Conservation (phyloP, 108 stramenopile species). For the Fragilaria radians region DNA sequence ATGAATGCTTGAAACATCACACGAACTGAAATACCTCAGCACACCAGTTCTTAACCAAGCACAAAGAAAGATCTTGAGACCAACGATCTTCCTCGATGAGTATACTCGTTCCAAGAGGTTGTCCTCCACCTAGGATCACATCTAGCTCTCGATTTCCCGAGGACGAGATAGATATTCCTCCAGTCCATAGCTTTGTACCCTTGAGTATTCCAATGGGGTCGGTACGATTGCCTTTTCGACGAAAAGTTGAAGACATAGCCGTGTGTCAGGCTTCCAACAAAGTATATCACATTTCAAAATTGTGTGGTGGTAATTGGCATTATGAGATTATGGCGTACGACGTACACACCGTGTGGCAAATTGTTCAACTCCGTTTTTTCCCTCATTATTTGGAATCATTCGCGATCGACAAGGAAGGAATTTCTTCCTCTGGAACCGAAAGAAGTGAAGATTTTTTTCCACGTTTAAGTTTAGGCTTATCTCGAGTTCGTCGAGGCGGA, state of each 20-base stretch:
- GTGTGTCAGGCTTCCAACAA: too few species aligned
- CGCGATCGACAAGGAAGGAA: too few species aligned
- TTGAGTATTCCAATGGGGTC: neutral
- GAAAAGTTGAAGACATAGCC: slow-evolving; percentile 10
- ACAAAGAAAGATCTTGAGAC: slow-evolving; percentile 51
- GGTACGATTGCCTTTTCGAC: neutral
- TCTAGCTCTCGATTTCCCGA: slow-evolving; percentile 72
- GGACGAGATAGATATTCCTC: slow-evolving; percentile 57
- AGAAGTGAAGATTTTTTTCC: neutral
- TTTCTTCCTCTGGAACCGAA: neutral
- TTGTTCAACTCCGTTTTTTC: too few species aligned
- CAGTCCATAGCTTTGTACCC: slow-evolving; percentile 48
- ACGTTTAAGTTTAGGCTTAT: neutral
- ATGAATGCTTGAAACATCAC: too few species aligned
- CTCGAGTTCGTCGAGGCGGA: slow-evolving; percentile 6
- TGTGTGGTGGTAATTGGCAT: too few species aligned
- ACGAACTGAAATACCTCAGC: slow-evolving; percentile 57
- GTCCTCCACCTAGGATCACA: slow-evolving; percentile 64
- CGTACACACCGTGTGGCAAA: too few species aligned
- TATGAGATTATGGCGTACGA: too few species aligned
- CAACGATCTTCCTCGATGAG: slow-evolving; percentile 78
- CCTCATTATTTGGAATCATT: too few species aligned
- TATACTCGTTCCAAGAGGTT: slow-evolving; percentile 61
- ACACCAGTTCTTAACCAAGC: slow-evolving; percentile 69
- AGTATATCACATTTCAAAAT: too few species aligned